phyloP scores from a whole-genome alignment of 2,329 filamentous ascomycete genomes.

The Camillea tinctor region DNA sequence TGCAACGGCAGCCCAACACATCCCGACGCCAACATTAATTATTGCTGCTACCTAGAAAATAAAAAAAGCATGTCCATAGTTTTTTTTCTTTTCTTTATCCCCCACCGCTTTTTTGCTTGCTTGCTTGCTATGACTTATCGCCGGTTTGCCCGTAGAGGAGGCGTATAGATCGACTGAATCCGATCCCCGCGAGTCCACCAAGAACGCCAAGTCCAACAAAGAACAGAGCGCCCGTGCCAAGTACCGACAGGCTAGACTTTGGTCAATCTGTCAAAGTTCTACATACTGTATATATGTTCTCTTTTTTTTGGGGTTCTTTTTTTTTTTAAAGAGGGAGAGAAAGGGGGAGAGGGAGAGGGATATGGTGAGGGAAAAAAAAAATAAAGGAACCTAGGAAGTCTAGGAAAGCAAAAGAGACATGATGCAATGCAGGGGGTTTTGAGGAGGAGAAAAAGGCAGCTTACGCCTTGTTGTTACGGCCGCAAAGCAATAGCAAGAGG shows the following conservation, averaged over 20 bases:
- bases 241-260: constrained; percentile 12
- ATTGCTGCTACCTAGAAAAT: neutral
- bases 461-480: constrained; percentile 33
- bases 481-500: constrained; percentile 33
- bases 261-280: constrained; percentile 5
- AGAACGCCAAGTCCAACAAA: constrained; percentile 14
- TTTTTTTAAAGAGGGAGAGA: no score
- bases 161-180: constrained; percentile 1
- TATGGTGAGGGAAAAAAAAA: neutral
- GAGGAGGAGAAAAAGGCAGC: constrained; percentile 12
- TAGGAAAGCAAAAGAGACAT: no score
- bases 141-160: neutral
- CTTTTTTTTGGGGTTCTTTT: neutral
- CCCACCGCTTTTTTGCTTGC: no score
- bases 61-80: neutral
- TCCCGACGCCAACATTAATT: neutral
- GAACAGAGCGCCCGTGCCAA: constrained; percentile 15
- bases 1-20: neutral
- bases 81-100: neutral
- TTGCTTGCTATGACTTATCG: neutral
- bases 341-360: no score
- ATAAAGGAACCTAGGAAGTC: neutral
- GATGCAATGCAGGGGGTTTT: neutral
- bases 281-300: neutral
- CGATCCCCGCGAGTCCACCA: constrained; percentile 13